phyloP scores from a whole-genome alignment of 1,284 basidiomycete species.

The Golubevia sp. region DNA sequence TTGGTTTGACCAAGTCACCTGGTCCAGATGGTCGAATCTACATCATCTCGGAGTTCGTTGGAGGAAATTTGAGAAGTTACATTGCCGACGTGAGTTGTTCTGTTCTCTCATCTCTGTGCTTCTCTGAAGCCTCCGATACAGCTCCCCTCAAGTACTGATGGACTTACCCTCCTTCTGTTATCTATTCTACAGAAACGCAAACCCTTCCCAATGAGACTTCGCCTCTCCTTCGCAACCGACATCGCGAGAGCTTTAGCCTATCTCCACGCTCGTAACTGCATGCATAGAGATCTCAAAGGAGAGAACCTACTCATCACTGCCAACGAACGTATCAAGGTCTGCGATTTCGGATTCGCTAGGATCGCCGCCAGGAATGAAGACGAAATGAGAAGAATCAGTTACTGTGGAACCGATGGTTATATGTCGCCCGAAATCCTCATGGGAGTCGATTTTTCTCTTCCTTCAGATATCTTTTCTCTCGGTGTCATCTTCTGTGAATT shows the following conservation, averaged over 20 bases:
- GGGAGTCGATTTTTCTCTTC: slow-evolving; percentile 86
- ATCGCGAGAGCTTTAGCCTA: slow-evolving; percentile 93
- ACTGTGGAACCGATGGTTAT: slow-evolving; percentile 93
- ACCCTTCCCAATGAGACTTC: slow-evolving; percentile 64
- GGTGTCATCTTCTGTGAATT: slow-evolving; percentile 96
- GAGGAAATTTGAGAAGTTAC: slow-evolving; percentile 40
- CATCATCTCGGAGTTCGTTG: slow-evolving; percentile 56
- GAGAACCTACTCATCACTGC: slow-evolving; percentile 93
- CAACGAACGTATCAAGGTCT: slow-evolving; percentile 92
- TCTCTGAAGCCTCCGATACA: slow-evolving; percentile 7
- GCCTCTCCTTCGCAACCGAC: slow-evolving; percentile 91
- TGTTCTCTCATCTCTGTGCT: not conserved
- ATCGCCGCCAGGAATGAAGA: slow-evolving; percentile 89
- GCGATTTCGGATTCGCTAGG: slow-evolving; percentile 89
- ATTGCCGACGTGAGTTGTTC: slow-evolving; percentile 36
- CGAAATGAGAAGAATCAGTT: slow-evolving; percentile 86
- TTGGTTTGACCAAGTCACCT: slow-evolving; percentile 87
- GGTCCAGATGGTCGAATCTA: slow-evolving; percentile 72
- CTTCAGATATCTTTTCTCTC: slow-evolving; percentile 91
- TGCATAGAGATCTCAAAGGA: slow-evolving; percentile 84
- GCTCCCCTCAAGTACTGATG: slow-evolving; percentile 10
- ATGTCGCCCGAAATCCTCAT: slow-evolving; percentile 89
- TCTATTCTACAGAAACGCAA: slow-evolving; percentile 15
- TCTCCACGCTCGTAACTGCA: slow-evolving; percentile 83
- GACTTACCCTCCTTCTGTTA: not conserved